Evolutionary conservation across 345 rosid genomes (phyloP), one percentile per base, ranked within the genome.

Genomic region (Citrus medica): DNA sequence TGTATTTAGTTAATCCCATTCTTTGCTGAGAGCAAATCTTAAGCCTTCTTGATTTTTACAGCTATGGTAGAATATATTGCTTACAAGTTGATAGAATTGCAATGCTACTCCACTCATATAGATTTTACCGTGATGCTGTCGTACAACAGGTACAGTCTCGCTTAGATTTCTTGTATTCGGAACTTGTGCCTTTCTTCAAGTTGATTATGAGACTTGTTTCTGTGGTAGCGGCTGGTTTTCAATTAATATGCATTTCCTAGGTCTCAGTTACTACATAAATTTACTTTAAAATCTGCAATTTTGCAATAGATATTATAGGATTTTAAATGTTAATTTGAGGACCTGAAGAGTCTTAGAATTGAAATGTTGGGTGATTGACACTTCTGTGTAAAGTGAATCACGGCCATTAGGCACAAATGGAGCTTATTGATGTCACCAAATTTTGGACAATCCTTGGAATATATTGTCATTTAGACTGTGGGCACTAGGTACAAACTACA

Each of bases 61-160:
- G 99, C 74, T 97, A 97, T 84, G 99, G 98, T 76, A 91, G 99
- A 84, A 92, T 97, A 82, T 97, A 97, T 86, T 97, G 99, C 89
- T 86, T 97, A 83, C 98, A 97, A 87, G 89, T 92, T 85, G 99
- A 97, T 85, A 94, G 94, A 87, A 92, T 93, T 83, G 98, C 98
- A 67, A 97, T 97, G 98, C 87, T 88, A 59, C 93, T 97, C 61
- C 92, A 97, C 84, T 88, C 84, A 4, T 94, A 97, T 85, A 88
- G 97, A 82, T 94, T 97, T 85, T 97, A 94, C 84, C 93, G 96
- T 13, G 99, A 97, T 87, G 99, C 98, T 83, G 92, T 97, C 70
- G 84, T 97, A 53, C 98, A 89, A 82, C 98, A 97, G 93, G 99
- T 94, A 78, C 67, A 68, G 60, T 14, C 63, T 48, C 64, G 65